Base-by-base conservation (phyloP, 2,329 filamentous ascomycete species). In the Trichoderma lentiforme region DNA sequence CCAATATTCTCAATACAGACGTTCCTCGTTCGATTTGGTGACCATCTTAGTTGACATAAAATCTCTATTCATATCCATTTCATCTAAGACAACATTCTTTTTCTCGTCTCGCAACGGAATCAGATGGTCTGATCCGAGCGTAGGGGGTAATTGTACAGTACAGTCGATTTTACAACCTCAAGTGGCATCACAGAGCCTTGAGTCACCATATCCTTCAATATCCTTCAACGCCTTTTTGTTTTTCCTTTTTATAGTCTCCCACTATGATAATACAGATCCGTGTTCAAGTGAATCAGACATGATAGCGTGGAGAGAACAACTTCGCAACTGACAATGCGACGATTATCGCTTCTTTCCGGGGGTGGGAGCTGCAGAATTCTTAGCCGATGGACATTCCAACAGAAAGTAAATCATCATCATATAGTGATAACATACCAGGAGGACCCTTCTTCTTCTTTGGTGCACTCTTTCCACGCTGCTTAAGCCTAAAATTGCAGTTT, bases 401-500 rank as follows among this genome's bases (percentile, higher is more conserved):
- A 32, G 4, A 62, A n/a, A 6, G 21, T 3, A 28, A 28, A 62
- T 11, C 6, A 7, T 6, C 30, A 62, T 3, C 9, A 6, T 2
- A 26, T 24, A 21, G 3, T n/a, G 34, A 12, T 18, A 26, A 74
- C 80, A 66, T 80, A 84, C 82, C 78, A 71, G 82, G 79, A 53
- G 82, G 78, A 5, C 81, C 90, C 79, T 86, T 91, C 87, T 96
- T 97, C 89, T 97, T 98, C 88, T 97, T 89, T 8, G 95, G 94
- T 58, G 92, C 89, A 70, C 91, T 91, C 86, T 98, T 98, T 76
- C 94, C 95, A 84, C 94, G 91, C 34, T 88, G 83, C 81, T 93
- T 95, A 77, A 92, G 83, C 77, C 91, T 93, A 77, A 74, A 73
- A 18, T 71, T 60, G 56, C 74, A 64, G 43, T 15, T 76, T 84